Evolutionary conservation across 768 basidiomycete genomes (phyloP), one percentile per base, ranked within the genome.

Genomic region (Lyophyllum shimeji): DNA sequence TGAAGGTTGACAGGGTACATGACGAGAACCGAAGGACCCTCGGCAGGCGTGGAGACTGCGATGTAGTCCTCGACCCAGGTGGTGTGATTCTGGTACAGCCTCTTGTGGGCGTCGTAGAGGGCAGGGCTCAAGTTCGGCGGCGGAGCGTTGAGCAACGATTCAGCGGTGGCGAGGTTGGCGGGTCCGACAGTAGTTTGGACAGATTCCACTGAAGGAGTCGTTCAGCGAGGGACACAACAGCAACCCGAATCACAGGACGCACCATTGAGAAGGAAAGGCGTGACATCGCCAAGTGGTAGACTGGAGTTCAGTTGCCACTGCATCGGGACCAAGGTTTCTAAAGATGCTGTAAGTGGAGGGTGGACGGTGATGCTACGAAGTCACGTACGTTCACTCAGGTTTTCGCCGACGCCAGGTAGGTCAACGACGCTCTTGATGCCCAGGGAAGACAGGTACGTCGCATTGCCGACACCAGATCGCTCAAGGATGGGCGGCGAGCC

Each of bases 291-390:
- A 18, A 20, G 34, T 33, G 48, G 31, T 34, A 37, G 48, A 11
- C 48, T 49, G 3, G 48, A 34, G 48, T 49, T 49, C 20, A 49
- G 48, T n/a, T 49, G 48, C 48, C 48, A 49, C 23, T 49, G 48
- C 48, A 49, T 49, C 7, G 48, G 31, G 31, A 34, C 31, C 18
- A 49, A 33, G 2, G 48, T 49, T 18, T 40, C 39, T 40, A 39
- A 15, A 15, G 37, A 39, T 33, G 37, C 37, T 8, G 9, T 15
- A 15, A 8, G 6, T 39, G 3, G 3, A 12, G 13, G 13, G 37
- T 7, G 9, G 17, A 15, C 7, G 37, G 11, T 7, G 11, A 24
- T 23, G 23, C 8, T 12, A 6, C n/a, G 24, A 18, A 25, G 21
- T 18, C 25, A 27, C 46, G 25, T 27, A 47, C 46, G 48, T 50